These are phyloP conservation scores for Marsdenia floribunda DNA, from an alignment of 257 asterid species.

Conservation along the genomic window DNA sequence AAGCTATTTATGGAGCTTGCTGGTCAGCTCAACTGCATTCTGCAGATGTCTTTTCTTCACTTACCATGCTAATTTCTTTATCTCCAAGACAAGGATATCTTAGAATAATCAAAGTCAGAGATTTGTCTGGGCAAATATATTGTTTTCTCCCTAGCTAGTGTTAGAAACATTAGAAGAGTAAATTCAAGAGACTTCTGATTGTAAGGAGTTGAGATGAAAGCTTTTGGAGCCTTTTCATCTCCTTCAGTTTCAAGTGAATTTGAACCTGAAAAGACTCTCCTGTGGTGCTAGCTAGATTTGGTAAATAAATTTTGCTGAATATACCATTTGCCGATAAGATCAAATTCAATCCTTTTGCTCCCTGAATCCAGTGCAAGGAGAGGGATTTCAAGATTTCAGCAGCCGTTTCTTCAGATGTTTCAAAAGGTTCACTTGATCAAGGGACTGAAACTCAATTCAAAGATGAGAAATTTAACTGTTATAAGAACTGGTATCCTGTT, in stretches of 20 bases:
- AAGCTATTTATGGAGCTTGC: neutral
- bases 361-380: slow-evolving; percentile 21
- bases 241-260: slow-evolving; percentile 17
- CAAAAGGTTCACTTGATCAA: slow-evolving; percentile 15
- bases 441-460: slow-evolving; percentile 15
- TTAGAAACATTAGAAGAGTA: neutral
- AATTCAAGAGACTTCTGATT: neutral
- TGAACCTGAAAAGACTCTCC: slow-evolving; percentile 12
- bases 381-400: slow-evolving; percentile 38
- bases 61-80: neutral
- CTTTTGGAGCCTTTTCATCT: slow-evolving; percentile 41
- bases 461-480: slow-evolving; percentile 69
- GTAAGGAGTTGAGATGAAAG: slow-evolving; percentile 41
- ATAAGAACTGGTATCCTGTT: slow-evolving; percentile 73
- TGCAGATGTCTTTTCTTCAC: neutral
- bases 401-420: slow-evolving; percentile 37
- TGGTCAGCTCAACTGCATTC: neutral
- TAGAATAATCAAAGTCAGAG: neutral
- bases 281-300: neutral
- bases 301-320: slow-evolving; percentile 17
- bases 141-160: neutral
- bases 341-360: neutral
- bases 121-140: neutral
- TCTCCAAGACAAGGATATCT: neutral
- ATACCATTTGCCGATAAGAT: slow-evolving; percentile 19